Percentiles rank a stretch among this genome's conserved stretches.
These are phyloP conservation scores for Dovyalis caffra DNA, from an alignment of 345 rosid species.

Conservation along the genomic window DNA sequence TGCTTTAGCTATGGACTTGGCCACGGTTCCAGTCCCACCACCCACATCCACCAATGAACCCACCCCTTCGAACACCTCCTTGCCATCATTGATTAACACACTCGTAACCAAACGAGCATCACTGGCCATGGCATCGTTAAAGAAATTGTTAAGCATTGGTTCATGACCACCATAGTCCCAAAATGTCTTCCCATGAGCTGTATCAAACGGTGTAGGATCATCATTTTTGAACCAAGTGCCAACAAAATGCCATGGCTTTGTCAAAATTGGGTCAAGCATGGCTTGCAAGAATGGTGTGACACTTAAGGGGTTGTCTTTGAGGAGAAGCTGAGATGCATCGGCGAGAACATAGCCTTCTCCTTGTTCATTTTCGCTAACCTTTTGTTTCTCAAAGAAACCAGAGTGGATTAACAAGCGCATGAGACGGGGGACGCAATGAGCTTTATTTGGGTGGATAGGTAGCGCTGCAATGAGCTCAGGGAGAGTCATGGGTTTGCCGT, in stretches of 20 bases:
- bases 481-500: slow-evolving; percentile 16
- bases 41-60: slow-evolving; percentile 35
- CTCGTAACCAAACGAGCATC: slow-evolving; percentile 6
- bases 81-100: slow-evolving; percentile 1
- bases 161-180: slow-evolving; percentile 22
- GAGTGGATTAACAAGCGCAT: slow-evolving; percentile 22
- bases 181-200: slow-evolving; percentile 4
- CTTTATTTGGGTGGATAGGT: slow-evolving; percentile 7
- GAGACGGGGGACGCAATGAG: slow-evolving; percentile 1
- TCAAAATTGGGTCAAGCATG: too few species aligned
- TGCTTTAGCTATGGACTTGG: slow-evolving; percentile 19
- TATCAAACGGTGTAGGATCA: slow-evolving; percentile 11
- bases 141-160: neutral
- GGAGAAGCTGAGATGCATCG: slow-evolving; percentile 13
- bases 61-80: slow-evolving; percentile 26
- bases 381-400: slow-evolving; percentile 5
- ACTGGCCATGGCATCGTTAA: slow-evolving; percentile 18
- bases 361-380: neutral
- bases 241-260: too few species aligned
- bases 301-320: too few species aligned
- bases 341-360: slow-evolving; percentile 27
- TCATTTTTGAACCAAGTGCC: too few species aligned
- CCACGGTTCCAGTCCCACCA: slow-evolving; percentile 32
- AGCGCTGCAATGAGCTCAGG: neutral
- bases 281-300: too few species aligned